Base-by-base conservation (phyloP, 768 basidiomycete genomes). In the Lentinus tigrinus region DNA sequence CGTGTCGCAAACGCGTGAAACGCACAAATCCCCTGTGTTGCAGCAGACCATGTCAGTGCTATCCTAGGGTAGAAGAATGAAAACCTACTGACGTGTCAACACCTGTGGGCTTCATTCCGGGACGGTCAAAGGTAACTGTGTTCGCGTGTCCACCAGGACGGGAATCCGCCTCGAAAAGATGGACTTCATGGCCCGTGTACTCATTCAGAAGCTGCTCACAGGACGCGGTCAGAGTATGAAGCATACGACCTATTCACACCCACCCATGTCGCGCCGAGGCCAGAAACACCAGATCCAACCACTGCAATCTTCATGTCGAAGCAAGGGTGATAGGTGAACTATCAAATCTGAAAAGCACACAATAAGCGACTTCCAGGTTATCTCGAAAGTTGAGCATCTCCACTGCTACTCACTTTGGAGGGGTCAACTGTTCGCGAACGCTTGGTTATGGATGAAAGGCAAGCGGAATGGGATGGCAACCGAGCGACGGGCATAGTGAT, bases 61-160 rank as follows among this genome's bases (percentile, higher is more conserved):
- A 4, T 4, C 23, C 28, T 11, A 43, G 4, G 54, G 48, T 44
- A 60, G 24, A 23, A 40, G 42, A 28, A 47, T 27, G 26, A 24
- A 27, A 17, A 52, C 8, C 4, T 40, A 77, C 87, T 62, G 72
- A 91, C 84, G 85, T 88, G 70, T 91, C 89, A 13, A 91, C 89
- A 34, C 81, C 76, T 1, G 85, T 76, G 4, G 70, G 47, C 14
- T 72, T 59, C 56, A 75, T 70, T 10, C 73, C 75, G 38, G 72
- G 73, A 4, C 75, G 74, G 17, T 67, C 67, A 68, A 83, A 89
- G 40, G 67, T 68, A 9, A 90, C 84, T 0, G 91, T 91, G 67
- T 93, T 85, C 7, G 89, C 88, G 66, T 92, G 90, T 7, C 89
- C 90, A 13, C 90, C 89, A 0, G 85, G 81, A 44, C 87, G 79